phyloP scores from a whole-genome alignment of 2,329 filamentous ascomycete genomes.

The Curvularia lunata region DNA sequence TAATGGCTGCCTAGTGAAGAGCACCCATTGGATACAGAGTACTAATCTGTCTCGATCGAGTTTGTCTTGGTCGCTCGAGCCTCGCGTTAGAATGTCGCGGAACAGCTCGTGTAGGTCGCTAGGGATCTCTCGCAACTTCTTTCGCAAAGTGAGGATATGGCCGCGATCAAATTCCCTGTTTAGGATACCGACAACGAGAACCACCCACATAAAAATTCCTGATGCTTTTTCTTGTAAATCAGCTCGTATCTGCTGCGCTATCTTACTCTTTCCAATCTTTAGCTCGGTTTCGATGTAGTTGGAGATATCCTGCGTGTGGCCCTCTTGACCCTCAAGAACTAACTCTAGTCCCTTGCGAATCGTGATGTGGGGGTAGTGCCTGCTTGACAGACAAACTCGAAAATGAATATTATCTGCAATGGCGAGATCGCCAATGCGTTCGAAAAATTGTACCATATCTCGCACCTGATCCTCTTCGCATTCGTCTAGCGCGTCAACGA shows the following conservation, averaged over 20 bases:
- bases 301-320: conserved; percentile 48
- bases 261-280: conserved; percentile 27
- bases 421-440: conserved; percentile 45
- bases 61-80: neutral
- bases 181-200: conserved; percentile 48
- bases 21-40: too few relatives aligned
- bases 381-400: conserved; percentile 21
- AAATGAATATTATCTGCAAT: conserved; percentile 25
- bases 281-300: conserved; percentile 30
- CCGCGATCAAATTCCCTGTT: conserved; percentile 51
- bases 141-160: conserved; percentile 25
- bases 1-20: too few relatives aligned
- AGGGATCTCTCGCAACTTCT: neutral
- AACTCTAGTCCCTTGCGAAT: conserved; percentile 38
- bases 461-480: too few relatives aligned
- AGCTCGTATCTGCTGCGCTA: conserved; percentile 27
- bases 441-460: conserved; percentile 7
- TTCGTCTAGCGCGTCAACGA: too few relatives aligned
- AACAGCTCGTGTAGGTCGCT: neutral
- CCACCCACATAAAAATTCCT: conserved; percentile 54
- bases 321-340: conserved; percentile 47
- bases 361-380: conserved; percentile 57
- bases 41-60: too few relatives aligned
- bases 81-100: neutral
- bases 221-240: conserved; percentile 48